Conservation (phyloP, 148 eudicot genomes). For the Amaranthus hypochondriacus region DNA sequence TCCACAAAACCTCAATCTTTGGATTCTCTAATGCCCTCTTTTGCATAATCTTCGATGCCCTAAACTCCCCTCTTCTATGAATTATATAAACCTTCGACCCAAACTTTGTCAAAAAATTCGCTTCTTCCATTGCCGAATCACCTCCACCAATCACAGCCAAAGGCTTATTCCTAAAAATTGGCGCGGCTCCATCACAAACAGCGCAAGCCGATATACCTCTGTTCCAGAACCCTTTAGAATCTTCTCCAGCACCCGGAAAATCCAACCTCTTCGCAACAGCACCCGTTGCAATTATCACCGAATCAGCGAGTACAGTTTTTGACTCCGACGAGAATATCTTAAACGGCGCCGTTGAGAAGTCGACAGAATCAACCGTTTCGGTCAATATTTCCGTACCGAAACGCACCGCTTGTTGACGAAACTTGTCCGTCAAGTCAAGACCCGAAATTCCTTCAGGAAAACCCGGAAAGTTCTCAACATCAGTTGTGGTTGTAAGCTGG, state of each 20-base stretch:
- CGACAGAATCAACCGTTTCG: constrained; percentile 63
- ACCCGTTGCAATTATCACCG: constrained; percentile 72
- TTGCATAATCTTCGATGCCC: constrained; percentile 95
- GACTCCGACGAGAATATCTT: constrained; percentile 36
- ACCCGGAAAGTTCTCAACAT: constrained; percentile 89
- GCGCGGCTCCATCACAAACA: constrained; percentile 46
- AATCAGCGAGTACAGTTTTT: constrained; percentile 53
- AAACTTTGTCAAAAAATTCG: constrained; percentile 38
- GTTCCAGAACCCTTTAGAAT: constrained; percentile 52
- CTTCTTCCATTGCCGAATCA: constrained; percentile 52
- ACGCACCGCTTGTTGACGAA: constrained; percentile 39
- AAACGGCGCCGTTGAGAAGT: constrained; percentile 48
- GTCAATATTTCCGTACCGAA: constrained; percentile 61
- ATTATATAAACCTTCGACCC: constrained; percentile 72
- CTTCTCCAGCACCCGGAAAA: constrained; percentile 48
- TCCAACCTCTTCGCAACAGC: constrained; percentile 64
- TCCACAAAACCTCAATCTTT: constrained; percentile 84
- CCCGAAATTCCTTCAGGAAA: constrained; percentile 69
- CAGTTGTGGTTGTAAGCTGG: constrained; percentile 86
- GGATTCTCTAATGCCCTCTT: constrained; percentile 53
- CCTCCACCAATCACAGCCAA: constrained; percentile 45
- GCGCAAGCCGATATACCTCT: constrained; percentile 47
- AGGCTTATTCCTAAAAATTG: constrained; percentile 38
- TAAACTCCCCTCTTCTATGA: constrained; percentile 61
- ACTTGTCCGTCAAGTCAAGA: constrained; percentile 48